Conservation (phyloP, 2,329 filamentous ascomycete genomes). For the Fusarium multiceps region DNA sequence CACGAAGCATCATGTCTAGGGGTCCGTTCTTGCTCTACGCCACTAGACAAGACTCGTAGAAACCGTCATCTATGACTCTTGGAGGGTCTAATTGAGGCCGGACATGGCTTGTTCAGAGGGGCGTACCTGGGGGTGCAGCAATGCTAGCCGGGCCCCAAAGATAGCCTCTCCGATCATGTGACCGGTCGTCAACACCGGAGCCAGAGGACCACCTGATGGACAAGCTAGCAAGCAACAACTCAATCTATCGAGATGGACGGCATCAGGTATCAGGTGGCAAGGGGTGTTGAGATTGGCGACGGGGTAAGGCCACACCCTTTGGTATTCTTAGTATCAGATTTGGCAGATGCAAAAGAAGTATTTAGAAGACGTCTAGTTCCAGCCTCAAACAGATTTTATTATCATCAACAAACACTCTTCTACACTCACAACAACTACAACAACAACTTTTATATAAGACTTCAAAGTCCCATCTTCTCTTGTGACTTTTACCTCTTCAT, state of each 20-base stretch:
- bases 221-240: slow-evolving; percentile 28
- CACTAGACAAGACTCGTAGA: slow-evolving; percentile 15
- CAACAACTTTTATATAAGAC: slow-evolving; percentile 30
- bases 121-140: slow-evolving; percentile 10
- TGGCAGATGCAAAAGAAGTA: slow-evolving; percentile 28
- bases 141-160: slow-evolving; percentile 32
- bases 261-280: slow-evolving; percentile 39
- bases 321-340: slow-evolving; percentile 30
- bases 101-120: slow-evolving; percentile 30
- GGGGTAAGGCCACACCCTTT: slow-evolving; percentile 21
- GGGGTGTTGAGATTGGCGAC: slow-evolving; percentile 21
- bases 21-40: neutral
- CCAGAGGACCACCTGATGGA: slow-evolving; percentile 28
- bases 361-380: slow-evolving; percentile 41
- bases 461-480: slow-evolving; percentile 6
- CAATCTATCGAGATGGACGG: slow-evolving; percentile 27
- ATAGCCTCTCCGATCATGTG: slow-evolving; percentile 37
- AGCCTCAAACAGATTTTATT: slow-evolving; percentile 19
- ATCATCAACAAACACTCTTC: slow-evolving; percentile 33
- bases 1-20: neutral
- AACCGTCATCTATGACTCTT: slow-evolving; percentile 33
- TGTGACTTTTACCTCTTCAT: neutral
- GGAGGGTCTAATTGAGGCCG: slow-evolving; percentile 32
- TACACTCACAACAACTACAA: slow-evolving; percentile 8
- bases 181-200: slow-evolving; percentile 26